Evolutionary conservation across 306 rosid genomes (phyloP), one percentile per base, ranked within the genome.

Genomic region (Clitoria ternatea): DNA sequence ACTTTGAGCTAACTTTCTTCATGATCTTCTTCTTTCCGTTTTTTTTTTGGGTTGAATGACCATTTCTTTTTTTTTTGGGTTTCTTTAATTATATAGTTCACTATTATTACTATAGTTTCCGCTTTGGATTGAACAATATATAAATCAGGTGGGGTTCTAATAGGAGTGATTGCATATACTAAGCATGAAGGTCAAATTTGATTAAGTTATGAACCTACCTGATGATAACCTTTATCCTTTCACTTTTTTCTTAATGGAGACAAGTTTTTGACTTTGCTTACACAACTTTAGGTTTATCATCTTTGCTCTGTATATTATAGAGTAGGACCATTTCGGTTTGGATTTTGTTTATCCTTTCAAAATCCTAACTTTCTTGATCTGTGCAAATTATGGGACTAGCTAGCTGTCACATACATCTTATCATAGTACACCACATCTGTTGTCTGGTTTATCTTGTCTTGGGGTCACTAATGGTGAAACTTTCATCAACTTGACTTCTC

Each of bases 181-280:
- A 55, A 47, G 22, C 70, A 66, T 33, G 54, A 37, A 68, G 47
- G 76, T 74, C 67, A 59, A 67, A 69, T 52, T 61, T 67, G 56
- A 68, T 74, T 74, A 40, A 61, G 64, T 42, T 40, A 59, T 50
- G 19, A 22, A 61, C 15, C 50, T 66, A 66, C 37, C 53, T 20
- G 39, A 45, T 55, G 40, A 64, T 30, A 35, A 73, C 6, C 26
- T 57, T 59, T 74, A 53, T 12, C 13, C 14, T 26, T 67, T 40
- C 69, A 56, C 26, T 60, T 70, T 75, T 75, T 63, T 76, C 71
- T 73, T 55, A 62, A 77, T 62, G 66, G 15, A 48, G 68, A 64
- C 82, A 82, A 69, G 66, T 61, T 45, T 67, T 81, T 77, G 82
- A 81, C 85, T 77, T 77, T 53, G 69, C 29, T 60, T 66, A n/a